phyloP scores from a whole-genome alignment of 1,139 yeast genomes.

The Lodderomyces theae region DNA sequence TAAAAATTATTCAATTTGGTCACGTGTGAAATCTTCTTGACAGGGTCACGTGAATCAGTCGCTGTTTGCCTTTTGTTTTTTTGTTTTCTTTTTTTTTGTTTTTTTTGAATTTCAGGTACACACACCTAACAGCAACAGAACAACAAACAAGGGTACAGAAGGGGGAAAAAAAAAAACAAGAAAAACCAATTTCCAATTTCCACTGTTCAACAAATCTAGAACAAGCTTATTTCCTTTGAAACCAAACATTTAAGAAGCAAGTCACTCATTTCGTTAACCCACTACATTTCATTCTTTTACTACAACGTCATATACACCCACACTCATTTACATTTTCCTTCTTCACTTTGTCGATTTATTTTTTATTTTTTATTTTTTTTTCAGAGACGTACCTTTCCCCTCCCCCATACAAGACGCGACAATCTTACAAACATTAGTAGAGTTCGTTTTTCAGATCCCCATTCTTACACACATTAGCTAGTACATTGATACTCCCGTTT shows the following conservation, averaged over 20 bases:
- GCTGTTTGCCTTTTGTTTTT: neutral
- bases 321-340: neutral
- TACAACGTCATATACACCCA: neutral
- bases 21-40: too few species aligned
- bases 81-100: neutral
- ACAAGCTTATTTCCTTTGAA: too few species aligned
- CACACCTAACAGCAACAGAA: neutral
- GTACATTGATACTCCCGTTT: neutral
- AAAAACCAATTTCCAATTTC: too few species aligned
- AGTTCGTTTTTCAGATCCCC: too few species aligned
- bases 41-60: neutral
- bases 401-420: too few species aligned
- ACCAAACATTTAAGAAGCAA: too few species aligned
- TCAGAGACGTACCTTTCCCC: too few species aligned
- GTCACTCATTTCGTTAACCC: neutral
- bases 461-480: too few species aligned
- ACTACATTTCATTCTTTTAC: neutral
- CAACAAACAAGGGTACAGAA: neutral
- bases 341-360: neutral
- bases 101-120: conserved; percentile 1
- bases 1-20: too few species aligned
- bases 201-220: too few species aligned
- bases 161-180: neutral
- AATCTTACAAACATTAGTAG: too few species aligned
- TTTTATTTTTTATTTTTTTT: too few species aligned